Percentiles rank a stretch among this genome's conserved stretches.
phyloP scores from a whole-genome alignment of 225 moss, liverwort and hornwort genomes.

The Sphagnum tenellum region DNA sequence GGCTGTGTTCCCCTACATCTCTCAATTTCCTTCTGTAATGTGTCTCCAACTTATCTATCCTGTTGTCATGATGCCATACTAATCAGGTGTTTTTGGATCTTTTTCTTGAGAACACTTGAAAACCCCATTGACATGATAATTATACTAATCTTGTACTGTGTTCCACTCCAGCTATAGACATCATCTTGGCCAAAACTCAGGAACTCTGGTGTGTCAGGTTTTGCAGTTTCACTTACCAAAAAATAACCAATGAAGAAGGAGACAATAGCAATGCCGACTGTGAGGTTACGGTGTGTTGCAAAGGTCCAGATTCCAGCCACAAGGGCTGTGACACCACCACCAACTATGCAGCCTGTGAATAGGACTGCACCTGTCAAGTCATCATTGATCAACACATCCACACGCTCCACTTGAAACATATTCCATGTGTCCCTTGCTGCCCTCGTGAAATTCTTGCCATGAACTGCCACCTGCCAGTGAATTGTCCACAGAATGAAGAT shows the following conservation, averaged over 20 bases:
- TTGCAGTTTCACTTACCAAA: conserved; percentile 28
- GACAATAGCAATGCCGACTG: conserved; percentile 45
- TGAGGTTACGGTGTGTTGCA: conserved; percentile 36
- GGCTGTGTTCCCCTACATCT: too few relatives aligned
- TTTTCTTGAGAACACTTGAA: too few relatives aligned
- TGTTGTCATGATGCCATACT: too few relatives aligned
- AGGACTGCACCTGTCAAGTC: conserved; percentile 67
- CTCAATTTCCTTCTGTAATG: too few relatives aligned
- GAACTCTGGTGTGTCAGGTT: too few relatives aligned
- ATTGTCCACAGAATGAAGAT: too few relatives aligned
- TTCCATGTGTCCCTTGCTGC: conserved; percentile 77
- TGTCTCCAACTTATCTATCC: too few relatives aligned
- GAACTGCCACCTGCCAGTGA: conserved; percentile 56
- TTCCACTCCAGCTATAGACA: too few relatives aligned
- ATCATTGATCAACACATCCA: conserved; percentile 69
- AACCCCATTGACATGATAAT: too few relatives aligned
- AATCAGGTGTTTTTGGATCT: too few relatives aligned
- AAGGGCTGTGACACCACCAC: conserved; percentile 77
- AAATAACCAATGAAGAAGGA: conserved; percentile 75
- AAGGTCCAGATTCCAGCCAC: conserved; percentile 86
- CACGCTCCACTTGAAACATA: conserved; percentile 46
- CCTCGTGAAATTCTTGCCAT: conserved; percentile 62
- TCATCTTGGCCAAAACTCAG: too few relatives aligned
- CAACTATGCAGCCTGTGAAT: conserved; percentile 63
- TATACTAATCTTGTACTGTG: too few relatives aligned